phyloP scores from a whole-genome alignment of 768 basidiomycete species.

The Neoboletus brunneissimus region DNA sequence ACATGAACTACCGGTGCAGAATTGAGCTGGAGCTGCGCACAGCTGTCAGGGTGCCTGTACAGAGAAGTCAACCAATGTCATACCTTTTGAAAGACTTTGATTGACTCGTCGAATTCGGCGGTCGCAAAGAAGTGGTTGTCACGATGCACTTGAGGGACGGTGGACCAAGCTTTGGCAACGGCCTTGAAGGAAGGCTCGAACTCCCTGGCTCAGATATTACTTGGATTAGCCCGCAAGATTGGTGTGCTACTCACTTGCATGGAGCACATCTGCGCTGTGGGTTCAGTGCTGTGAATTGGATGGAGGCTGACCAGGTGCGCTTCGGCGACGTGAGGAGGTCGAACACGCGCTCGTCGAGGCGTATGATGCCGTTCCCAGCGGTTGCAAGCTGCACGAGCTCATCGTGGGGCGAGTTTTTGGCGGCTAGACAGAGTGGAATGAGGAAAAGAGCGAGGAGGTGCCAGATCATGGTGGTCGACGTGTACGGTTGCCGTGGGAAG shows the following conservation, averaged over 20 bases:
- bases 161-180: conserved; percentile 82
- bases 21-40: conserved; percentile 65
- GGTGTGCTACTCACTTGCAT: conserved; percentile 68
- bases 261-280: conserved; percentile 81
- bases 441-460: conserved; percentile 32
- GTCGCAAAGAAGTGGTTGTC: conserved; percentile 91
- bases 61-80: background rate
- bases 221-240: background rate
- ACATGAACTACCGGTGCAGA: conserved; percentile 84
- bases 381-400: conserved; percentile 69
- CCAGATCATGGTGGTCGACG: conserved; percentile 12
- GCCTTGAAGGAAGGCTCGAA: conserved; percentile 83
- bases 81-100: conserved; percentile 79
- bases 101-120: conserved; percentile 80
- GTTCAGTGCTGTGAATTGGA: conserved; percentile 88
- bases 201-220: conserved; percentile 48
- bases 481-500: conserved; percentile 19
- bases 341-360: conserved; percentile 70
- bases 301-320: conserved; percentile 83
- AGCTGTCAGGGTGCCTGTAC: conserved; percentile 9
- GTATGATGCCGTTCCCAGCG: conserved; percentile 75
- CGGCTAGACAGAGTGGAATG: conserved; percentile 32
- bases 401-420: conserved; percentile 37
- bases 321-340: conserved; percentile 72
- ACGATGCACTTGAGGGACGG: conserved; percentile 54